Percentiles rank a stretch among this genome's conserved stretches.
Conservation (phyloP, 164 flowering plant species). For the grape (Vitis vinifera) region DNA sequence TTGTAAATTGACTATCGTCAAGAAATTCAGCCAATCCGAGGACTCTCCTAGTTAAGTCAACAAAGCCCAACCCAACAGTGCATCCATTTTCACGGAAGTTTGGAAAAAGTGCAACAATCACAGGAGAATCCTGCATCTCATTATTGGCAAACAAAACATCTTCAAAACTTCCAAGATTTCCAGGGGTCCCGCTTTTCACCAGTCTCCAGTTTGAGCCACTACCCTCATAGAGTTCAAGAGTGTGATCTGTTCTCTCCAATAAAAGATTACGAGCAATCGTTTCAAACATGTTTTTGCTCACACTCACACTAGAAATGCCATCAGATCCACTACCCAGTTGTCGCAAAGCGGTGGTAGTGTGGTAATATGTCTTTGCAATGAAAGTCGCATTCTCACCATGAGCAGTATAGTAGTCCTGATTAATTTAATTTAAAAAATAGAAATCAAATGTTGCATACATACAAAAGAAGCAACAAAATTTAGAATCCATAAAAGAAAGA, state of each 20-base stretch:
- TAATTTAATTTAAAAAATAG: not conserved
- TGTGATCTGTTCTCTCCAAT: constrained; percentile 87
- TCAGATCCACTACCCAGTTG: constrained; percentile 78
- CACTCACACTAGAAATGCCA: constrained; percentile 80
- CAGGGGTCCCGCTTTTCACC: constrained; percentile 84
- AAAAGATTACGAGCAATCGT: constrained; percentile 89
- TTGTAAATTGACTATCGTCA: constrained; percentile 95
- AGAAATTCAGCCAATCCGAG: constrained; percentile 89
- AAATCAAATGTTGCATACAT: not conserved
- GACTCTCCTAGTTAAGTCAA: constrained; percentile 74
- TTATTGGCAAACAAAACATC: constrained; percentile 92
- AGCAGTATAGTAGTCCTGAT: constrained; percentile 90
- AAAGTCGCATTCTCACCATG: constrained; percentile 93
- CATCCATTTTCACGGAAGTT: constrained; percentile 66
- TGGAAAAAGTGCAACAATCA: constrained; percentile 58
- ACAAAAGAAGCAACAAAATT: not conserved
- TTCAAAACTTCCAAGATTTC: constrained; percentile 91
- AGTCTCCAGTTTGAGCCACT: constrained; percentile 94
- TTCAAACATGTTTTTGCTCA: constrained; percentile 92
- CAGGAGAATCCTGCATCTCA: constrained; percentile 96
- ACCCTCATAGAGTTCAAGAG: constrained; percentile 93
- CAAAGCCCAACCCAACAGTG: constrained; percentile 71
- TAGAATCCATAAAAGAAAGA: not conserved
- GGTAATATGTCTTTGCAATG: constrained; percentile 88
- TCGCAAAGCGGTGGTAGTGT: constrained; percentile 80